Base-by-base conservation (phyloP, 257 asterid species). In the Haberlea rhodopensis region DNA sequence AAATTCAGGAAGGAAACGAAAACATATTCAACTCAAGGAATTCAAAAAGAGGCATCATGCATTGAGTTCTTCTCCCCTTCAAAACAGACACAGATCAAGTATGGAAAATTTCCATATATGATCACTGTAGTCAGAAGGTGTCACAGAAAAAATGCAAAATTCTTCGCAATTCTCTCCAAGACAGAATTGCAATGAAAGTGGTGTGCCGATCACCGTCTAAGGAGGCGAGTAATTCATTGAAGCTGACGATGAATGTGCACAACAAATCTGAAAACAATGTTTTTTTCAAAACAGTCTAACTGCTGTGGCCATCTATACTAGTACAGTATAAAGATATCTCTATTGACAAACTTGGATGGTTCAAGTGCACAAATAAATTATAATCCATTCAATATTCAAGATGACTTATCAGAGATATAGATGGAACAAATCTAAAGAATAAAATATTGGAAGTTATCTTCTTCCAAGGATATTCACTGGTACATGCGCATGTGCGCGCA, bases 1-100 rank as follows among this genome's bases (percentile, higher is more conserved):
- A 54, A 63, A 57, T 34, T 13, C n/a, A 21, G 28, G 45, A 54
- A 66, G 53, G 22, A 19, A 20, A 57, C 55, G 57, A 57, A 71
- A 59, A 54, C 16, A 18, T 25, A 29, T 20, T 60, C n/a, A 37
- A 65, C 51, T 37, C 43, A 26, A 34, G 31, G 10, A 20, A 53
- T 20, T 34, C 55, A 51, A 57, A 60, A 25, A 37, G 59, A 60
- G 56, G 22, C 20, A 40, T 19, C 18, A 9, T 11, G 51, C 26
- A 6, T 10, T 11, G 49, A 22, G 29, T 43, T 52, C 59, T 48
- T 34, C 21, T 24, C 63, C 43, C 58, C 7, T 45, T 18, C 22
- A 6, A 26, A 29, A 31, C 37, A 29, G 34, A 43, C 28, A 57
- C 26, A 31, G 22, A 43, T 31, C 18, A 29, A 19, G 34, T 21